Evolutionary conservation across 164 flowering plant species (phyloP).

Genomic region (Magnolia sinica): DNA sequence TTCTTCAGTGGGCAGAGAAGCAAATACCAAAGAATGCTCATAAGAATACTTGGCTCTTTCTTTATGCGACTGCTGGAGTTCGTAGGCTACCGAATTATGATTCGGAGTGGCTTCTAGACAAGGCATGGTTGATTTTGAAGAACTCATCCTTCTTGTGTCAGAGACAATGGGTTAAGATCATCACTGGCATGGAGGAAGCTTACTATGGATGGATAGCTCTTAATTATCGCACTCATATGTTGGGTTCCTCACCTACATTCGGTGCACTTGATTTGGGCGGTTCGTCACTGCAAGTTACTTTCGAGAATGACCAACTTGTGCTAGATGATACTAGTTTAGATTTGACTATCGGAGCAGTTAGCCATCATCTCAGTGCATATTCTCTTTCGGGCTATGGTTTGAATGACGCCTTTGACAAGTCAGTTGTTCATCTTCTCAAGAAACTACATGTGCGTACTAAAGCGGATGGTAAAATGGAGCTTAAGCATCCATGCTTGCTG

Average conservation of each 20-base stretch:
- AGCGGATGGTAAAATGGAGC: conserved; percentile 47
- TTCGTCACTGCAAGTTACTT: conserved; percentile 93
- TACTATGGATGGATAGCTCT: conserved; percentile 97
- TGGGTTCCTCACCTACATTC: conserved; percentile 71
- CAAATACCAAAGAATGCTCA: conserved; percentile 81
- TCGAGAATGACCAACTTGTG: conserved; percentile 53
- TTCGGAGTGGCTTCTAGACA: conserved; percentile 84
- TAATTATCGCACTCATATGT: conserved; percentile 57
- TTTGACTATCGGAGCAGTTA: conserved; percentile 66
- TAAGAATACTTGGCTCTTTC: conserved; percentile 67
- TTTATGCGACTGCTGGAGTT: conserved; percentile 95
- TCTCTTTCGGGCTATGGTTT: conserved; percentile 92
- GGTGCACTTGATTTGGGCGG: conserved; percentile 99
- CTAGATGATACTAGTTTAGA: conserved; percentile 60
- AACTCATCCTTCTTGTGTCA: conserved; percentile 63
- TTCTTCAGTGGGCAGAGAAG: conserved; percentile 83
- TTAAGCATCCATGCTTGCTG: conserved; percentile 86
- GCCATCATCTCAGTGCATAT: conserved; percentile 87
- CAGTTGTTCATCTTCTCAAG: conserved; percentile 70
- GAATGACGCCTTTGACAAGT: conserved; percentile 95
- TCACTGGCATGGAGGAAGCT: conserved; percentile 92
- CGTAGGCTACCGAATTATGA: conserved; percentile 70
- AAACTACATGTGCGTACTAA: conserved; percentile 26
- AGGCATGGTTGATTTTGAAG: conserved; percentile 69
- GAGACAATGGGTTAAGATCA: conserved; percentile 76